Evolutionary conservation across 2,329 filamentous ascomycete species (phyloP).

Genomic region (Calonectria hawksworthii): DNA sequence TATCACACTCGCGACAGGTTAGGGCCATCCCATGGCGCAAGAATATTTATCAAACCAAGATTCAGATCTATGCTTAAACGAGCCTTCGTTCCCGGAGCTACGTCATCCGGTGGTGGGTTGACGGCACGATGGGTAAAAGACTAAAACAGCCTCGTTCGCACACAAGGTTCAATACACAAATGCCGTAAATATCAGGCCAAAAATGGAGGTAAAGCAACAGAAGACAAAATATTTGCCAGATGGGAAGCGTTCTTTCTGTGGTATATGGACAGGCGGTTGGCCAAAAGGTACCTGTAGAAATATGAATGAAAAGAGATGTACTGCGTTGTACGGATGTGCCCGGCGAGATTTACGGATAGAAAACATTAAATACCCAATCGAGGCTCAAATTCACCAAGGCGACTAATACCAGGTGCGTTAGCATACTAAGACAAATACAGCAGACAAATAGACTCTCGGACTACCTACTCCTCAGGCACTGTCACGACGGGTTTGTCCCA

Average conservation of each 20-base stretch:
- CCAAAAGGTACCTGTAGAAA: background rate
- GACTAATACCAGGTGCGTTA: too few species aligned
- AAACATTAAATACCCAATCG: background rate
- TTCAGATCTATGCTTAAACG: background rate
- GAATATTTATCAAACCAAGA: background rate
- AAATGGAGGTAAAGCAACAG: background rate
- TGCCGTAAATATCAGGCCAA: background rate
- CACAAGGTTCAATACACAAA: background rate
- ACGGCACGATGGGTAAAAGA: background rate
- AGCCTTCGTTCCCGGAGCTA: background rate
- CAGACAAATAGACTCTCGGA: background rate
- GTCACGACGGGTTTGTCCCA: background rate
- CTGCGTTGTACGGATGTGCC: too few species aligned
- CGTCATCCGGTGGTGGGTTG: background rate
- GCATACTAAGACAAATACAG: background rate
- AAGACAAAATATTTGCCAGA: background rate
- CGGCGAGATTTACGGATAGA: background rate
- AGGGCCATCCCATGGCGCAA: background rate
- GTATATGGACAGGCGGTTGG: background rate
- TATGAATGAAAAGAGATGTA: background rate
- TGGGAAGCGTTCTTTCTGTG: background rate
- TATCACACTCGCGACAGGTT: background rate
- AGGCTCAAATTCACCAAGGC: background rate
- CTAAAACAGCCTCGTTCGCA: background rate
- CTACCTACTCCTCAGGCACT: background rate